Conservation (phyloP, 108 stramenopile genomes). For the Chaetoceros tenuissimus region DNA sequence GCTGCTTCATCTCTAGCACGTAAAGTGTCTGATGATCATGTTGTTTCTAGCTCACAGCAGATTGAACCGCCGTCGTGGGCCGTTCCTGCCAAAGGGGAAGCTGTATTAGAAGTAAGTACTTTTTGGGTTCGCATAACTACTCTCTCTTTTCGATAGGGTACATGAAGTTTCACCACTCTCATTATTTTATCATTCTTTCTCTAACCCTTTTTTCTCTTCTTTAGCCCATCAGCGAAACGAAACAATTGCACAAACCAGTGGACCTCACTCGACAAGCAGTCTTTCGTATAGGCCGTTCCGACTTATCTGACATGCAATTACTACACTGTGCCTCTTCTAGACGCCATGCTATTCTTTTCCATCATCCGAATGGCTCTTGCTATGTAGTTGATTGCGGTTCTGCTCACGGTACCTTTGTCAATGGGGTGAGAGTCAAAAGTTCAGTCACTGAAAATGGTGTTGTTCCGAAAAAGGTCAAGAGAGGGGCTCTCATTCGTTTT, state of each 20-base stretch:
- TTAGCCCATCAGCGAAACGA: background rate
- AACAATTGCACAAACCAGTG: constrained; percentile 32
- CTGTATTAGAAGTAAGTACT: constrained; percentile 57
- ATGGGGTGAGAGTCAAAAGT: constrained; percentile 49
- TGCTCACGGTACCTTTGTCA: constrained; percentile 73
- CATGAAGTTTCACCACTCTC: too few relatives aligned
- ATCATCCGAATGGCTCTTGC: constrained; percentile 75
- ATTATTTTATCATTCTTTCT: background rate
- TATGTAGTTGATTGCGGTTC: constrained; percentile 76
- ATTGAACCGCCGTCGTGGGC: constrained; percentile 72
- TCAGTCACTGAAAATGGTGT: constrained; percentile 31
- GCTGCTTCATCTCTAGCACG: background rate
- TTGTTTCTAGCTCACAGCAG: constrained; percentile 1
- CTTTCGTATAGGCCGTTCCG: constrained; percentile 63
- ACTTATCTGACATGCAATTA: constrained; percentile 55
- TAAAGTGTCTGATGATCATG: constrained; percentile 5
- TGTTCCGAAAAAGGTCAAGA: constrained; percentile 49
- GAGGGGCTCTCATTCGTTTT: constrained; percentile 71
- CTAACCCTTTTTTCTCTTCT: constrained; percentile 2
- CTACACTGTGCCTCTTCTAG: constrained; percentile 60
- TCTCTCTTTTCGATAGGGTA: too few relatives aligned
- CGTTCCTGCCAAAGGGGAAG: constrained; percentile 63
- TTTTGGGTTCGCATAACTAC: constrained; percentile 1
- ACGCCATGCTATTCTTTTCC: constrained; percentile 73
- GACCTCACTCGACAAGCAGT: constrained; percentile 56